A percentile compares a stretch with the other conserved stretches of the same genome.
Evolutionary conservation across 176 grass and related monocot genomes (phyloP).

Genomic region (sorghum (Sorghum bicolor)): Sorghum_bicolor_NCBIv3 NC_012877.2:6013501-6014000

Average conservation of each 20-base stretch:
- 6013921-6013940: slow-evolving; percentile 57
- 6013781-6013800: slow-evolving; percentile 51
- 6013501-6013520: no score
- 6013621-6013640: not conserved
- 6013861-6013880: slow-evolving; percentile 45
- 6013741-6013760: slow-evolving; percentile 47
- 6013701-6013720: not conserved
- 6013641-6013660: not conserved
- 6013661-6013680: not conserved
- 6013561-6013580: not conserved
- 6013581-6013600: not conserved
- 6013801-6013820: slow-evolving; percentile 50
- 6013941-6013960: slow-evolving; percentile 52
- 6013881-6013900: slow-evolving; percentile 66
- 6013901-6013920: slow-evolving; percentile 80
- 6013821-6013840: slow-evolving; percentile 65
- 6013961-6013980: not conserved
- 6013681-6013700: not conserved
- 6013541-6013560: no score
- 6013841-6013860: slow-evolving; percentile 46
- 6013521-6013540: no score
- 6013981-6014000: not conserved
- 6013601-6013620: not conserved
- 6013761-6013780: slow-evolving; percentile 66
- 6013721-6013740: slow-evolving; percentile 8